Percentiles rank a stretch among this genome's conserved stretches.
These are phyloP conservation scores for Protomyces pachydermus DNA, from an alignment of 1,139 yeast species.

Conservation along the genomic window DNA sequence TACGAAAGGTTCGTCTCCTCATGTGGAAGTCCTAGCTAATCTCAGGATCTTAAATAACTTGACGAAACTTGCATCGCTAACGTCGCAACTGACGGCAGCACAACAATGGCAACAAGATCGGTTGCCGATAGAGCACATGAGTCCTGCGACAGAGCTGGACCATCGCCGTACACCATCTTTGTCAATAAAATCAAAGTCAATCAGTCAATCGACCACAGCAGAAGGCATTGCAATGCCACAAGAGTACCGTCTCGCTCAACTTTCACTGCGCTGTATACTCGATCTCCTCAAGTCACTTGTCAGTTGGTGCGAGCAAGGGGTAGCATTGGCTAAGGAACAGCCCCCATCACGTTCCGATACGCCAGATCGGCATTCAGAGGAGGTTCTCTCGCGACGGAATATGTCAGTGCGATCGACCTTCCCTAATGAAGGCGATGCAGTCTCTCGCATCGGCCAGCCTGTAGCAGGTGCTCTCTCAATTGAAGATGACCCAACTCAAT, in stretches of 20 bases:
- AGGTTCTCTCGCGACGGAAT: background rate
- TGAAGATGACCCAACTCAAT: slow-evolving; percentile 71
- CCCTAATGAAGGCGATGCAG: no score
- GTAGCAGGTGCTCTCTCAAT: background rate
- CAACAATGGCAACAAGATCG: slow-evolving; percentile 57
- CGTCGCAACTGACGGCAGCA: slow-evolving; percentile 61
- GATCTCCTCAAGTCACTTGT: slow-evolving; percentile 75
- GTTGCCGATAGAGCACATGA: background rate
- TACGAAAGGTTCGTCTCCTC: slow-evolving; percentile 52
- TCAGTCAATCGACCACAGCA: slow-evolving; percentile 8
- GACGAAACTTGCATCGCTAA: slow-evolving; percentile 47
- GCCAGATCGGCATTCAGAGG: background rate
- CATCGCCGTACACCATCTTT: slow-evolving; percentile 33
- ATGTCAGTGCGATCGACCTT: no score
- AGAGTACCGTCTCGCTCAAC: slow-evolving; percentile 79
- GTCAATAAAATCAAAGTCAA: slow-evolving; percentile 29
- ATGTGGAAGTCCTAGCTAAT: slow-evolving; percentile 46
- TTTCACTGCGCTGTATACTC: slow-evolving; percentile 72
- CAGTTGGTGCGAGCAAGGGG: slow-evolving; percentile 83
- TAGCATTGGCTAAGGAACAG: slow-evolving; percentile 38
- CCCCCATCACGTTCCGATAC: background rate
- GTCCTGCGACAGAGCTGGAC: slow-evolving; percentile 1
- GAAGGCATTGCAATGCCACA: slow-evolving; percentile 46
- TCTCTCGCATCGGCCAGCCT: background rate
- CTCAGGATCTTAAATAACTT: slow-evolving; percentile 25